phyloP scores from a whole-genome alignment of 2,329 filamentous ascomycete genomes.

The Hymenoscyphus albidus region DNA sequence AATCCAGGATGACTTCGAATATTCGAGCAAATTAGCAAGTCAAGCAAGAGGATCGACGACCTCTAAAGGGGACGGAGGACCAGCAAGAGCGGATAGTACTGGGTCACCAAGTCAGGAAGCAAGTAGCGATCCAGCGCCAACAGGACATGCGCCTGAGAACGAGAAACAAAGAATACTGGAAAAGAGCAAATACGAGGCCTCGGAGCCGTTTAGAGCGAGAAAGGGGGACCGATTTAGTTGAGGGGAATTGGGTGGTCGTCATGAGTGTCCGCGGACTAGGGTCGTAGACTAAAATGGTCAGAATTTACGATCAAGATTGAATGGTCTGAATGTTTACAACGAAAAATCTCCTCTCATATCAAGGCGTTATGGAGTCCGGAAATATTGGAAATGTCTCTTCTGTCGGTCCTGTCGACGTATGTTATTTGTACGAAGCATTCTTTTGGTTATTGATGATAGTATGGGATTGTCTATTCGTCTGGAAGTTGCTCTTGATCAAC shows the following conservation, averaged over 20 bases:
- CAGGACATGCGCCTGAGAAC: constrained; percentile 71
- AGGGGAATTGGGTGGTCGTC: constrained; percentile 10
- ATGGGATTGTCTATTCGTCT: not conserved
- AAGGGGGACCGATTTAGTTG: constrained; percentile 84
- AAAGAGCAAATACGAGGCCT: constrained; percentile 88
- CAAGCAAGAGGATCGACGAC: constrained; percentile 22
- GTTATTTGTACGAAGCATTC: not conserved
- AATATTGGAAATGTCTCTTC: not conserved
- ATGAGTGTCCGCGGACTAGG: not conserved
- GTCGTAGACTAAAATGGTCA: not conserved
- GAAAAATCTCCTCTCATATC: not conserved
- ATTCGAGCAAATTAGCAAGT: constrained; percentile 34
- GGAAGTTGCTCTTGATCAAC: not conserved
- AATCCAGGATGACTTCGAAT: constrained; percentile 52
- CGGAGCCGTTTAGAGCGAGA: constrained; percentile 67
- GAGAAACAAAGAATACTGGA: constrained; percentile 63
- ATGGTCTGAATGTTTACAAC: not conserved
- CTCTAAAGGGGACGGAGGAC: constrained; percentile 39
- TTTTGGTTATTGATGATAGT: not conserved
- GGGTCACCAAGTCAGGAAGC: constrained; percentile 69
- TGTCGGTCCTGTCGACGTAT: not conserved
- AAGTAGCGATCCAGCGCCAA: constrained; percentile 74
- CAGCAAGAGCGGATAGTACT: constrained; percentile 55
- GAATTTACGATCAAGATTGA: not conserved
- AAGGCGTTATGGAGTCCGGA: not conserved